Percentiles rank a stretch among this genome's conserved stretches.
phyloP scores from a whole-genome alignment of 2,329 filamentous ascomycete species.

The Penicillium verrucosum region DNA sequence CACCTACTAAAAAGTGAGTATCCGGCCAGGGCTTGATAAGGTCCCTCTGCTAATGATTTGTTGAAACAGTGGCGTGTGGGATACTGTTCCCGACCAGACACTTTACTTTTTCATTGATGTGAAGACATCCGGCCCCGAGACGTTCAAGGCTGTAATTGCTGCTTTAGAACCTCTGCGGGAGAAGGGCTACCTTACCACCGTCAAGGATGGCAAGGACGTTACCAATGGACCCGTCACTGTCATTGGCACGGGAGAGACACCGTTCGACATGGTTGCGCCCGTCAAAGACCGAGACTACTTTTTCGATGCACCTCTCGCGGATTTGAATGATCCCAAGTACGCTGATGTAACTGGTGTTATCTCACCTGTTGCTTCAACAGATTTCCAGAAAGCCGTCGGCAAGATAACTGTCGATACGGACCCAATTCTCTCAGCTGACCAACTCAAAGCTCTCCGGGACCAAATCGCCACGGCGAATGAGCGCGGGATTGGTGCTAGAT shows the following conservation, averaged over 20 bases:
- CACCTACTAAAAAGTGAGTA: conserved; percentile 49
- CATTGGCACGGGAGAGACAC: conserved; percentile 60
- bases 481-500: conserved; percentile 58
- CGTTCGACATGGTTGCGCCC: conserved; percentile 47
- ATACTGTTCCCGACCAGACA: conserved; percentile 54
- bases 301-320: conserved; percentile 56
- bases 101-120: conserved; percentile 64
- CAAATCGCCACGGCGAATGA: conserved; percentile 55
- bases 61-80: conserved; percentile 54
- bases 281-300: conserved; percentile 54
- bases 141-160: conserved; percentile 55
- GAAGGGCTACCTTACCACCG: conserved; percentile 53
- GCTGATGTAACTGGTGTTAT: conserved; percentile 48
- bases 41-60: background rate
- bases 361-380: conserved; percentile 54
- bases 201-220: conserved; percentile 46
- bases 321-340: conserved; percentile 41
- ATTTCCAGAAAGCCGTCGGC: conserved; percentile 47
- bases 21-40: background rate
- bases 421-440: conserved; percentile 32
- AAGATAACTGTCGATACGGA: conserved; percentile 38
- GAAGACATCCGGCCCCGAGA: conserved; percentile 56
- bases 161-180: conserved; percentile 57
- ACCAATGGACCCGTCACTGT: conserved; percentile 55
- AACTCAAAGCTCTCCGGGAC: conserved; percentile 49